Evolutionary conservation across 2,329 filamentous ascomycete species (phyloP), one percentile per base, ranked within the genome.

Genomic region (Exophiala xenobiotica): DNA sequence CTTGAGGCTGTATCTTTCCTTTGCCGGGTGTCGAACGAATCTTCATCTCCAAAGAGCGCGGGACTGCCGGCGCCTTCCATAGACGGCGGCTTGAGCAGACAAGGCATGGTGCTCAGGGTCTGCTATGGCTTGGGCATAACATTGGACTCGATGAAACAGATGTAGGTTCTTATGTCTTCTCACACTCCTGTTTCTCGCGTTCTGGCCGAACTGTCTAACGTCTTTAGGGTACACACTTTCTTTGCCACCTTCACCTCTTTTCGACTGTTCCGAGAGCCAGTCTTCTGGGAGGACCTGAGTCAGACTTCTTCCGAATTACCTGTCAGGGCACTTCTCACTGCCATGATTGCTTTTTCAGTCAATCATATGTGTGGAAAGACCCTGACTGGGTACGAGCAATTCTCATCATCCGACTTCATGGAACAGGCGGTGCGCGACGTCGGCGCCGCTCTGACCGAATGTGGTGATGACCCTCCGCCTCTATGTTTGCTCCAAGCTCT

Each of bases 401-500:
- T 45, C 20, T 43, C 42, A 39, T 23, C 51, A 37, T n/a, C 31
- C 12, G 38, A 55, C 27, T 66, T 65, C 45, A 44, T 55, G 2
- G 52, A 62, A 3, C 51, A 64, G 11, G 65, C 66, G 1, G 52
- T 50, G 12, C 55, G 47, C 3, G 55, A 57, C 7, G 43, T 66
- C 11, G 61, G 68, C n/a, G 55, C 64, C 35, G 64, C 64, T 0
- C 46, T 70, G 6, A 56, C 49, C 12, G 61, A 66, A 26, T 70
- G 66, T 50, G 63, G 56, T 7, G 69, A 72, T 48, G 59, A 65
- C 23, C 47, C 60, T 3, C 69, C 68, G 3, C 63, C 67, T 1
- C 57, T 72, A 16, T 68, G 64, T 53, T 35, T 72, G 14, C 50
- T 73, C 8, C 70, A 73, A 52, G 67, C 69, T 4, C 49, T 64